Evolutionary conservation across 345 rosid species (phyloP).

Genomic region (Excoecaria cochinchinensis): DNA sequence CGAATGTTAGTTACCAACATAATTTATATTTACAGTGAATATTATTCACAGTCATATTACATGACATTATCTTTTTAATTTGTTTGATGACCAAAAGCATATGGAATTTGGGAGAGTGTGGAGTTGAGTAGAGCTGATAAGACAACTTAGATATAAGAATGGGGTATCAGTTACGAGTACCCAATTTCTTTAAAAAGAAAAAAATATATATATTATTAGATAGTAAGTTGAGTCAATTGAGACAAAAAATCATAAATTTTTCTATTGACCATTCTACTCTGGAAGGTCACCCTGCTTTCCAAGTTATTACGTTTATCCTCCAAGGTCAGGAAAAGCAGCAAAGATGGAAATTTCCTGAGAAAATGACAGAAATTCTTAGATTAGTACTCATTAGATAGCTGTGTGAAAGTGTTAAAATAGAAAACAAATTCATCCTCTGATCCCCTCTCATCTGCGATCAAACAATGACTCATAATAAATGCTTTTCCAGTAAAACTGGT

Average conservation of each 20-base stretch:
- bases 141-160: no score
- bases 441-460: background rate
- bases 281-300: background rate
- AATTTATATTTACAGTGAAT: no score
- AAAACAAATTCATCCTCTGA: background rate
- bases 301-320: background rate
- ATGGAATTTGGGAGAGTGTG: no score
- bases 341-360: background rate
- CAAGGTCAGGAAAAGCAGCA: background rate
- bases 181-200: no score
- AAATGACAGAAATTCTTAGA: background rate
- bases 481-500: background rate
- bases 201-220: no score
- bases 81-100: no score
- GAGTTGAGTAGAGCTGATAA: no score
- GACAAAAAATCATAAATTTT: background rate
- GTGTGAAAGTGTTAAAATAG: background rate
- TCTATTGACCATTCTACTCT: background rate
- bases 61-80: no score
- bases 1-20: no score
- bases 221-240: background rate
- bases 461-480: background rate
- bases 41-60: no score
- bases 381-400: background rate
- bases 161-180: no score